Base-by-base conservation (phyloP, 2,329 filamentous ascomycete genomes). In the Lasiodiplodia hormozganensis region DNA sequence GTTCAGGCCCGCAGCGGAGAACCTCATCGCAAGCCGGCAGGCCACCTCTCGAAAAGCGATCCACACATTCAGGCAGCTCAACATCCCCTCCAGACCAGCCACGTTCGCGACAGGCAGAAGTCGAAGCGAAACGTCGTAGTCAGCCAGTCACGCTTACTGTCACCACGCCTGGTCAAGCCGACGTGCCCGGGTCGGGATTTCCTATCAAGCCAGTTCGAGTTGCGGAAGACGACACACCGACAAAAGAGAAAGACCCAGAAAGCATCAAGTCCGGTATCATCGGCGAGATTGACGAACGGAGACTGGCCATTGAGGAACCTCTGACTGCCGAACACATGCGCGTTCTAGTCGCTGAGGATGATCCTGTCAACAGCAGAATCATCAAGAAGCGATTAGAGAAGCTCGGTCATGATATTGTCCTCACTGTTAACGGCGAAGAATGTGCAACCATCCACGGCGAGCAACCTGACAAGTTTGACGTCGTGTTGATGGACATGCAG, bases 401-500 rank as follows among this genome's bases (percentile, higher is more conserved):
- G 74, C 80, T 88, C 1, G 91, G 92, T 0, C 92, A 97, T 71
- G 79, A 85, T 0, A 90, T 96, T 0, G 82, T 86, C 43, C 85
- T 94, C 71, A 92, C 92, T 0, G 85, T 91, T 47, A 97, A 97
- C 70, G 94, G 94, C 8, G 91, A 96, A 75, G 93, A 96, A 74
- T 97, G 94, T 74, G 90, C 92, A 6, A 84, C 85, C 62, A 85
- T 88, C 4, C 94, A 92, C 77, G 85, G 85, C 62, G 90, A 92
- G 56, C 85, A 85, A 62, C 83, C 89, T 0, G 78, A 78, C 31
- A 80, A 81, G 25, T 96, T 92, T 74, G 93, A 97, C 76, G 89
- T 93, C 5, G 85, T 97, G 58, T 84, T 97, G 70, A 97, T 97
- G 94, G 94, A 97, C 76, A 93, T 97, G 87, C 93, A 97, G 85